Base-by-base conservation (phyloP, 805 yeast species). In the Saturnispora sekii region DNA sequence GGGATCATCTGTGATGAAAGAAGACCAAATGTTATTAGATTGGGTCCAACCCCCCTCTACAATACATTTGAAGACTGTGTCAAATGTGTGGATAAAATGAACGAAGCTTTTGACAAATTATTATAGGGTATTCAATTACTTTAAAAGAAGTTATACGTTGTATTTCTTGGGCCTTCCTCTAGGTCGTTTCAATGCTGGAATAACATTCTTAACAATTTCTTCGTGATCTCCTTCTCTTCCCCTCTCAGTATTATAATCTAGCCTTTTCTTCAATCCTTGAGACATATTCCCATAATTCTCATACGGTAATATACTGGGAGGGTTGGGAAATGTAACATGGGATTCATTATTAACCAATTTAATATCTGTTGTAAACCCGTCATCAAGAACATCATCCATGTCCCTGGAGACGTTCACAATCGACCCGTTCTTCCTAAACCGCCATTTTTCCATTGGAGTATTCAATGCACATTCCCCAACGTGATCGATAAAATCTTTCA, bases 1-100 rank as follows among this genome's bases (percentile, higher is more conserved):
- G 96, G 87, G 3, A 76, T 86, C 1, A 74, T 89, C 18, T 83
- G 86, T 46, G 97, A 89, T 60, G 96, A 89, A 58, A 72, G 97
- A 58, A 72, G 86, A 57, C 97, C 97, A 1, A 79, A 79, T 58
- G 97, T 88, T n/a, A 77, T 90, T 34, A 68, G 97, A 47, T 58
- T 89, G n/a, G 90, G 95, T 0, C 96, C 97, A 7, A 69, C 75
- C 3, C 93, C 96, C 0, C 67, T 87, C 39, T 89, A 89, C 66
- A 89, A 87, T 56, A 76, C 84, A 1, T 84, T 84, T 53, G 63
- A 58, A 36, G 94, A 89, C 49, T 77, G 84, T 11, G 65, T 56
- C 32, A 44, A 53, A 2, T 77, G 77, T 8, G 76, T 43, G 21
- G 12, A 31, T 10, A 18, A 37, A 10, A 28, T 43, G 26, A 30